phyloP scores from a whole-genome alignment of 1,284 basidiomycete species.

The Cutaneotrichosporon sp. region DNA sequence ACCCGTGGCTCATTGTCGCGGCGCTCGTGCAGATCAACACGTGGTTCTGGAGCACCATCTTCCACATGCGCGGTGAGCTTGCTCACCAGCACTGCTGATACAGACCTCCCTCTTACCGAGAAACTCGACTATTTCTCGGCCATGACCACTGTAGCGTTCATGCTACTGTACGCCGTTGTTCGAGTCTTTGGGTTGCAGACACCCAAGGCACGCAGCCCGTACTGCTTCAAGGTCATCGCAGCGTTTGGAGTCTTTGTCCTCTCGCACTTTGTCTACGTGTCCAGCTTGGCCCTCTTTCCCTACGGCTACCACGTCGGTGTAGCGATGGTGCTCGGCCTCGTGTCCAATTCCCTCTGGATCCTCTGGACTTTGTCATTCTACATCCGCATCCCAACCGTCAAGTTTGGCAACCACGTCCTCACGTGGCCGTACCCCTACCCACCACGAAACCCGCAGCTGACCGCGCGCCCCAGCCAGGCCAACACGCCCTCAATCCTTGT shows the following conservation, averaged over 20 bases:
- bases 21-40: slow-evolving; percentile 77
- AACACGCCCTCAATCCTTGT: slow-evolving; percentile 60
- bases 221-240: slow-evolving; percentile 31
- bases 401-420: slow-evolving; percentile 6
- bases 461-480: slow-evolving; percentile 53
- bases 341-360: slow-evolving; percentile 78
- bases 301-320: slow-evolving; percentile 93
- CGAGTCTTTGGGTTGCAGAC: slow-evolving; percentile 69
- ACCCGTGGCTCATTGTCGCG: slow-evolving; percentile 67
- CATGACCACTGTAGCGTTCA: slow-evolving; percentile 72
- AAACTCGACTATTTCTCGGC: slow-evolving; percentile 95
- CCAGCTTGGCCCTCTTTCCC: slow-evolving; percentile 73
- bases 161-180: slow-evolving; percentile 69
- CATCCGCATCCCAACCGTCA: slow-evolving; percentile 41
- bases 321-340: slow-evolving; percentile 70
- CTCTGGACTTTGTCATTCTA: slow-evolving; percentile 64
- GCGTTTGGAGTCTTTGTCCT: slow-evolving; percentile 38
- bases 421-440: slow-evolving; percentile 36
- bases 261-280: slow-evolving; percentile 53
- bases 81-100: slow-evolving; percentile 3
- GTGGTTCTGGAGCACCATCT: slow-evolving; percentile 89
- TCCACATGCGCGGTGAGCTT: slow-evolving; percentile 79
- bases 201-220: slow-evolving; percentile 27
- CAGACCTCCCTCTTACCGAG: slow-evolving; percentile 68
- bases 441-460: slow-evolving; percentile 32